Base-by-base conservation (phyloP, 192 early-diverging fungal genomes). In the Coemansia sp. region DNA sequence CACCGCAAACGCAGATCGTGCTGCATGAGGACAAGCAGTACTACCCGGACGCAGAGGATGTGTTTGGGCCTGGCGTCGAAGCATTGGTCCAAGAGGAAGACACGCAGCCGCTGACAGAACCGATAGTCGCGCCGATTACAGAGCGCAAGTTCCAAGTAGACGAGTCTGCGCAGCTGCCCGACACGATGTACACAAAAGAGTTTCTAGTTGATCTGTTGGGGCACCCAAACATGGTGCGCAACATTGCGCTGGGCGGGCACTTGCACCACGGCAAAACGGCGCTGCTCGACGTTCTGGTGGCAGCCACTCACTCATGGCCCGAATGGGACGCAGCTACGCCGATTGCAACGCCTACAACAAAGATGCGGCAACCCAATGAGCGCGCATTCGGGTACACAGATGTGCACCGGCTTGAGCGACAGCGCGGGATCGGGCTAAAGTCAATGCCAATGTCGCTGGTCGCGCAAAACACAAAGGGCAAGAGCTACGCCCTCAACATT, bases 21-120 rank as follows among this genome's bases (percentile, higher is more conserved):
- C 84, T 98, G 58, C 97, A 99, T 58, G 97, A 99, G 73, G 96
- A 99, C 69, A 99, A 99, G 72, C 93, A 93, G 70, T 98, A 98
- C 83, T 99, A 99, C 60, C 95, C 96, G 4, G 88, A 90, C n/a
- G 96, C 96, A 4, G 91, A 92, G 73, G 95, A 97, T 63, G 89
- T 99, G 19, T 99, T 94, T 79, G 97, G 97, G 10, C 82, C 84
- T 43, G 97, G 87, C 48, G 97, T 99, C 15, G 97, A 99, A 67
- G 87, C 90, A 1, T 63, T 99, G 54, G 97, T 98, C 9, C 93
- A 99, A 67, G 96, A 98, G 60, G 96, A 98, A 75, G 97, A 99
- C 72, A 93, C 97, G 4, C 96, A 98, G 75, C 91, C 94, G 22
- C 79, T 99, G 45, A 87, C 93, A 1, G 91, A 94, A 65, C 97